These are phyloP conservation scores for Fusarium cyanostomum DNA, from an alignment of 2,329 filamentous ascomycete species.

Conservation along the genomic window DNA sequence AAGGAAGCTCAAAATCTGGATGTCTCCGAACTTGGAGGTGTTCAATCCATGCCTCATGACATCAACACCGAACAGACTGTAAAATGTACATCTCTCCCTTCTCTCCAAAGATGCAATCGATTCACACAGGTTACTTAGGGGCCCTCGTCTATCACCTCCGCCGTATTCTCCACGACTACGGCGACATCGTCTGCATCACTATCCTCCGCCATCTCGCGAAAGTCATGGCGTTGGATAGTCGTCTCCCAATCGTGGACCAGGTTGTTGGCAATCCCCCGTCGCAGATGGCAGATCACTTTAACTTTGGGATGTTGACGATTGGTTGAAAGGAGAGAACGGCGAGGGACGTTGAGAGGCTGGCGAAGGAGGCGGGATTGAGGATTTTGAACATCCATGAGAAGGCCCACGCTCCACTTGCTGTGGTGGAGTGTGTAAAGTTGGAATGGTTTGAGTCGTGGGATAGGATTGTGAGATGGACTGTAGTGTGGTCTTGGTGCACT, in stretches of 20 bases:
- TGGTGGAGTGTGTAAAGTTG: slow-evolving; percentile 34
- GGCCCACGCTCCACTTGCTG: slow-evolving; percentile 12
- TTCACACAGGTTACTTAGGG: slow-evolving; percentile 30
- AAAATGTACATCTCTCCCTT: slow-evolving; percentile 42
- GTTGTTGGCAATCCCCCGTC: slow-evolving; percentile 43
- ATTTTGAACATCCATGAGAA: slow-evolving; percentile 35
- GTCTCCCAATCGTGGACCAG: slow-evolving; percentile 47
- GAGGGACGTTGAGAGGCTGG: slow-evolving; percentile 40
- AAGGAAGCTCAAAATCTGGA: slow-evolving; percentile 34
- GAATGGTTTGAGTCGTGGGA: neutral
- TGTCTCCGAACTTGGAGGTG: neutral
- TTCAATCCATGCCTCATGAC: slow-evolving; percentile 33
- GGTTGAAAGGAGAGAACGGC: slow-evolving; percentile 48
- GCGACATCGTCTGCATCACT: slow-evolving; percentile 41
- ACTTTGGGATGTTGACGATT: slow-evolving; percentile 46
- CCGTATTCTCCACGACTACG: slow-evolving; percentile 50
- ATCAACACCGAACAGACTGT: slow-evolving; percentile 48
- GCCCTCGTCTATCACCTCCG: slow-evolving; percentile 46
- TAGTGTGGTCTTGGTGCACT: no score
- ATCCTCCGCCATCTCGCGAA: slow-evolving; percentile 46
- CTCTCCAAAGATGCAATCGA: no score
- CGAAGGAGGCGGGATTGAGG: slow-evolving; percentile 37
- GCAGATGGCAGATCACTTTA: slow-evolving; percentile 37
- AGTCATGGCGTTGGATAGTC: slow-evolving; percentile 47
- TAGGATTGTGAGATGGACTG: no score